Evolutionary conservation across 2,329 filamentous ascomycete genomes (phyloP), one percentile per base, ranked within the genome.

Genomic region (Chrysoporthe deuterocubensis): DNA sequence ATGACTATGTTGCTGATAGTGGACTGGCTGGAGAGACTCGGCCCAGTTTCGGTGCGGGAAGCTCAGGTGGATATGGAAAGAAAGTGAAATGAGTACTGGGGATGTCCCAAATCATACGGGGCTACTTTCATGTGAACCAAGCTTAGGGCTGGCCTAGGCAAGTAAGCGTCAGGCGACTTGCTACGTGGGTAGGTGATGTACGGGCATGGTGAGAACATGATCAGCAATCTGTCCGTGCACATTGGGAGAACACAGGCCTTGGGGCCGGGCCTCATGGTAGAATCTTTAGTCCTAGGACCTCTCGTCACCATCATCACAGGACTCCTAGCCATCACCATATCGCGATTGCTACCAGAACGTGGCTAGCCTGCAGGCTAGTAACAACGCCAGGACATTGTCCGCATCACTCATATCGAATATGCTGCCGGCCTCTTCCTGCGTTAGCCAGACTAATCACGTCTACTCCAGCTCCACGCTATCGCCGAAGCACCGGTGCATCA

Each of bases 381-480:
- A 52, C 32, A 32, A 5, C 26, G 26, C 9, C 21, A 32, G 13
- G 14, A 11, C 5, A 34, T 32, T 32, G 50, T 5, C 50, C 32
- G 11, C 50, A 34, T 14, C 50, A 16, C 4, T 32, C 21, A 5
- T 16, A 4, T n/a, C 2, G 4, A 54, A 54, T 13, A 13, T 40
- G 26, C 32, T 7, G 50, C 13, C 13, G 7, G 13, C 21, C 50
- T 13, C 32, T 11, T 52, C 21, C n/a, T 32, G 48, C 18, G n/a
- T 7, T 48, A 5, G 44, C 18, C 44, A 48, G 16, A 6, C 44
- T 6, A n/a, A 48, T 34, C 50, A 32, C 43, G 16, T 34, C n/a
- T 65, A 50, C 56, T 65, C 44, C 37, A 69, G 67, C 42, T 69
- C 67, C 13, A 56, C 52, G 56, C 64, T 69, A 44, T 69, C 68